phyloP scores from a whole-genome alignment of 1,284 basidiomycete genomes.

The Leccinum idahoense region DNA sequence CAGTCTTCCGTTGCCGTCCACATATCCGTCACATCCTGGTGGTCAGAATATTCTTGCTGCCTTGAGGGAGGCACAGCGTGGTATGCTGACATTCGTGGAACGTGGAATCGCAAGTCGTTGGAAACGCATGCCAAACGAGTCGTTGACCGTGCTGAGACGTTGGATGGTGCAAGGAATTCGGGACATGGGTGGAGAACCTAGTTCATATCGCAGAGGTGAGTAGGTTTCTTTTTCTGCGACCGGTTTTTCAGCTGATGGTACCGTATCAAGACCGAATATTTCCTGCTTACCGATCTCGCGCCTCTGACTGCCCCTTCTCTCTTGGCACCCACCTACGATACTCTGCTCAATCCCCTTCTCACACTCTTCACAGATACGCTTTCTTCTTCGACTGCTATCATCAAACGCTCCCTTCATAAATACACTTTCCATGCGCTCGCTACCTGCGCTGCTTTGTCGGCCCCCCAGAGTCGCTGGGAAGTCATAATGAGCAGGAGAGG shows the following conservation, averaged over 20 bases:
- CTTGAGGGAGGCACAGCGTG: slow-evolving; percentile 69
- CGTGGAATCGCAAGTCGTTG: slow-evolving; percentile 66
- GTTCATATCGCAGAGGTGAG: slow-evolving; percentile 59
- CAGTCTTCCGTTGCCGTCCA: slow-evolving; percentile 64
- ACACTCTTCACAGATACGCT: slow-evolving; percentile 58
- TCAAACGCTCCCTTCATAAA: slow-evolving; percentile 78
- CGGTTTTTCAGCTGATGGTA: slow-evolving; percentile 5
- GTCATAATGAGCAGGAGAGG: slow-evolving; percentile 45
- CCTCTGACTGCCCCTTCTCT: slow-evolving; percentile 46
- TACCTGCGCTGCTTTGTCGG: slow-evolving; percentile 52
- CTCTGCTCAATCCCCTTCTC: slow-evolving; percentile 60
- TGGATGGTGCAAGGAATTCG: slow-evolving; percentile 64
- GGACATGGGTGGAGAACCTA: slow-evolving; percentile 59
- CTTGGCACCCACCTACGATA: slow-evolving; percentile 51
- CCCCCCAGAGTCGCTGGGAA: slow-evolving; percentile 60
- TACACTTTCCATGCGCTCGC: slow-evolving; percentile 78
- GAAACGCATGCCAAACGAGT: slow-evolving; percentile 65
- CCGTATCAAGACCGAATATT: slow-evolving; percentile 43
- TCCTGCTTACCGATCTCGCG: slow-evolving; percentile 54
- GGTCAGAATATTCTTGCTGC: slow-evolving; percentile 56
- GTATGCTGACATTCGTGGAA: slow-evolving; percentile 81
- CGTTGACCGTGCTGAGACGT: slow-evolving; percentile 59
- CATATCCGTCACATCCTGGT: slow-evolving; percentile 75
- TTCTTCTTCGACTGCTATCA: slow-evolving; percentile 57
- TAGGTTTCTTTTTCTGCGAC: slow-evolving; percentile 2